Evolutionary conservation across 73 alveolate genomes (phyloP).

Genomic region (Blepharisma stoltei): DNA sequence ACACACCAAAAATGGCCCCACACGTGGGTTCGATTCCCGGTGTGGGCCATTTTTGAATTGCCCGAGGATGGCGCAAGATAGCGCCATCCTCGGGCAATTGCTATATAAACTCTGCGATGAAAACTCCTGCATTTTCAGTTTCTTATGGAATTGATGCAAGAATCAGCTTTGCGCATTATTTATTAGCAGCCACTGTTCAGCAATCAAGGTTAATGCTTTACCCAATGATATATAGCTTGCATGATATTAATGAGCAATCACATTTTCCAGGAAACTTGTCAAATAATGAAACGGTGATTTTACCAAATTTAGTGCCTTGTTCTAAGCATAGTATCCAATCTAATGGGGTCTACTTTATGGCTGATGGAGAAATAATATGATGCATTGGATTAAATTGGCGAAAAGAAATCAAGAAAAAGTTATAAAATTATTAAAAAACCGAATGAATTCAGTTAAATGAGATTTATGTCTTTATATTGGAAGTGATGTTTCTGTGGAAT

Average conservation of each 20-base stretch:
- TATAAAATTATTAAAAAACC: no score
- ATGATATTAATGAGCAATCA: background rate
- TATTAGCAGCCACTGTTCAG: background rate
- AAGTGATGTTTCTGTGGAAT: background rate
- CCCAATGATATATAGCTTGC: background rate
- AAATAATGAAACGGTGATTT: background rate
- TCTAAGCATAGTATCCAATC: background rate
- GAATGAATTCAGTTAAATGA: no score
- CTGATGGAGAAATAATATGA: background rate
- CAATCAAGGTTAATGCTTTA: constrained; percentile 8
- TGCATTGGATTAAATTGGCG: no score
- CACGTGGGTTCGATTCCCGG: no score
- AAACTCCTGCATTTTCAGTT: background rate
- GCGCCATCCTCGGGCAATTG: no score
- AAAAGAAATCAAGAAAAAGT: no score
- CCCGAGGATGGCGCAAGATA: no score
- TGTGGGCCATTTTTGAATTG: no score
- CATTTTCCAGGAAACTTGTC: background rate
- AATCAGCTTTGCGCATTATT: background rate
- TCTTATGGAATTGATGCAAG: background rate
- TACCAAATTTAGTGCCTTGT: background rate
- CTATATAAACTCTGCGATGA: background rate
- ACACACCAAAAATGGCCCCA: no score
- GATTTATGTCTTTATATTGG: background rate
- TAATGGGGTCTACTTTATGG: background rate